These are phyloP conservation scores for Gnomoniopsis sp. DNA, from an alignment of 2,329 filamentous ascomycete genomes.

Conservation along the genomic window DNA sequence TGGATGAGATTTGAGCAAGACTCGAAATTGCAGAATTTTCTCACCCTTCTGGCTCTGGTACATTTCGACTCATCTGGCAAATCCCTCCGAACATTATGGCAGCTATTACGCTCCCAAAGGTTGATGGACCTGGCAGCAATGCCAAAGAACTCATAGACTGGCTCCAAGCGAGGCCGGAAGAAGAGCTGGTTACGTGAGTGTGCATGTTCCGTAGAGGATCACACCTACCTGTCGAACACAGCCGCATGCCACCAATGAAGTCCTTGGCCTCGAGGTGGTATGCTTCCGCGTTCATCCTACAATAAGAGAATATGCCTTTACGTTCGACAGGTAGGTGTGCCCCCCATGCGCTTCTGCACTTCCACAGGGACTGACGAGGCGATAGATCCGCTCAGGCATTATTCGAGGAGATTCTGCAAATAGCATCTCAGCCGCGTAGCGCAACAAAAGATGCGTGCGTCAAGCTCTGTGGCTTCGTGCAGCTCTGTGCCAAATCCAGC, in stretches of 20 bases:
- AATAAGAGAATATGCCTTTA: background rate
- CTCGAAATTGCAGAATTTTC: constrained; percentile 7
- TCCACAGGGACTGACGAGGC: background rate
- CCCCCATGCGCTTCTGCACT: background rate
- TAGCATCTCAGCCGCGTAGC: constrained; percentile 51
- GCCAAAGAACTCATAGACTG: constrained; percentile 25
- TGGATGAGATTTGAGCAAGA: background rate
- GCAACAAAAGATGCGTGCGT: constrained; percentile 55
- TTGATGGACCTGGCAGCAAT: constrained; percentile 23
- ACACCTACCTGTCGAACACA: background rate
- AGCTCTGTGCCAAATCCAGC: constrained; percentile 52
- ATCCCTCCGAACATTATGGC: constrained; percentile 7
- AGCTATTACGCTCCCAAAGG: constrained; percentile 13
- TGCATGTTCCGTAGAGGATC: background rate
- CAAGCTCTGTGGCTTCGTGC: constrained; percentile 60
- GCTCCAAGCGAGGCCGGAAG: constrained; percentile 22
- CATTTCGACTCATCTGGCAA: background rate
- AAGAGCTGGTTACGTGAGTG: constrained; percentile 12
- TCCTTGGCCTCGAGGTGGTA: background rate
- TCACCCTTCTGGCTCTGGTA: background rate
- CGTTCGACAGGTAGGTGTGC: constrained; percentile 9
- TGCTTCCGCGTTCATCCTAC: background rate
- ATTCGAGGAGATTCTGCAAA: constrained; percentile 45
- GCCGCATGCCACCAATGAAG: background rate
- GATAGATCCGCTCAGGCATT: constrained; percentile 35